Evolutionary conservation across 2,329 filamentous ascomycete genomes (phyloP).

Genomic region (Grosmannia clavigera): DNA sequence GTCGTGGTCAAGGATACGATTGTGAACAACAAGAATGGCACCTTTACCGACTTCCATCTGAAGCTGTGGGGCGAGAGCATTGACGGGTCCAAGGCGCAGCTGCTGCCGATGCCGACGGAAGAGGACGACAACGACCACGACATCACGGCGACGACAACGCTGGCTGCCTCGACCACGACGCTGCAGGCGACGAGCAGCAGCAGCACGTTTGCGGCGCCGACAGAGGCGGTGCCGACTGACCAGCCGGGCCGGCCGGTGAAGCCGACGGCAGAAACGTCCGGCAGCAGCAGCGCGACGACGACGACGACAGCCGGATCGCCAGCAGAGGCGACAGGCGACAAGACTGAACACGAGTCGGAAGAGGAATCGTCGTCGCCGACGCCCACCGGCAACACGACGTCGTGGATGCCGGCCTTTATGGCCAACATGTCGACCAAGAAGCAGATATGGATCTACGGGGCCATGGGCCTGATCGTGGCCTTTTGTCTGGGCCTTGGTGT

Average conservation of each 20-base stretch:
- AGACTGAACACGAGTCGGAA: slow-evolving; percentile 18
- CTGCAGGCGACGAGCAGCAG: slow-evolving; percentile 24
- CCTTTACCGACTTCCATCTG: slow-evolving; percentile 81
- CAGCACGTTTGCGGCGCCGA: slow-evolving; percentile 24
- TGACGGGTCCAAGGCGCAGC: slow-evolving; percentile 57
- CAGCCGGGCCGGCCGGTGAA: slow-evolving; percentile 51
- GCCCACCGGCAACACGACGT: slow-evolving; percentile 31
- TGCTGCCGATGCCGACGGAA: slow-evolving; percentile 71
- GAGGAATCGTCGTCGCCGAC: slow-evolving; percentile 13
- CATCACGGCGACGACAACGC: slow-evolving; percentile 48
- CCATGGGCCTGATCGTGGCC: slow-evolving; percentile 67
- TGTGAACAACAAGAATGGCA: slow-evolving; percentile 63
- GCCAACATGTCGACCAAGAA: slow-evolving; percentile 78
- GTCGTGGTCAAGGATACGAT: slow-evolving; percentile 76
- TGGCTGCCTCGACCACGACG: slow-evolving; percentile 51
- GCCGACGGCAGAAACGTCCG: slow-evolving; percentile 18
- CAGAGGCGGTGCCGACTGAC: slow-evolving; percentile 38
- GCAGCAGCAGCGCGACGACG: background rate
- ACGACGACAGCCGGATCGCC: background rate
- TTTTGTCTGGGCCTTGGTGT: slow-evolving; percentile 74
- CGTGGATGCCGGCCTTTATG: slow-evolving; percentile 74
- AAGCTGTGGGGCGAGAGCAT: slow-evolving; percentile 88
- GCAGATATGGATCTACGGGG: slow-evolving; percentile 87
- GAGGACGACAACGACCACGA: slow-evolving; percentile 77
- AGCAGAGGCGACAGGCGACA: background rate